Evolutionary conservation across 1,284 basidiomycete species (phyloP), one percentile per base, ranked within the genome.

Genomic region (Prillingera fragicola): DNA sequence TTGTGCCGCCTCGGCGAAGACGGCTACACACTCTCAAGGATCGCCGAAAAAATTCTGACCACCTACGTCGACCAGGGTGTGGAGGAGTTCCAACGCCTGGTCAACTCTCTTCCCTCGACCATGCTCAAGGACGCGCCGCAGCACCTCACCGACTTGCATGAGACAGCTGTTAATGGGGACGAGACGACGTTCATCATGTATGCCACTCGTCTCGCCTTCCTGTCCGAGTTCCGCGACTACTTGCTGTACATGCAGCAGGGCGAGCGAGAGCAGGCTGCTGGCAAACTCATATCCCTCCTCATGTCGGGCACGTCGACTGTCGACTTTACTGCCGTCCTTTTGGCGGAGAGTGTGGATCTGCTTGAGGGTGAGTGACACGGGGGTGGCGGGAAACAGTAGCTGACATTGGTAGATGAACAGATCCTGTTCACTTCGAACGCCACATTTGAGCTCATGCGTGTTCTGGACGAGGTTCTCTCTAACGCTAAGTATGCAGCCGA

Each of bases 151-250:
- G 52, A 57, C 46, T 31, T 56, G 22, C 48, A 52, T 41, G 38
- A 37, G 15, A 40, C 32, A n/a, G 14, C 32, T 8, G 17, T 8
- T 18, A n/a, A 13, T 12, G 26, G 21, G 10, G 26, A 26, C 24
- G 32, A 38, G 6, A 38, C 50, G 13, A 43, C 43, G 13, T 44
- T 50, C 39, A 39, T 50, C 23, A 52, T 65, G 45, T 64, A 65
- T 41, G 64, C 69, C 1, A 59, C 67, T 2, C 60, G 66, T 17
- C 59, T 77, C 23, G 55, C 64, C 13, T 76, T 75, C 66, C 57
- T 77, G 8, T 67, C 73, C 14, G 62, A 71, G 37, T 75, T 75
- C 54, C 56, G 73, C 29, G 73, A 75, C 51, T 75, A 75, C 51
- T 62, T 75, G 26, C 60, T 72, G 4, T 67, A 69, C 43, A 61